Base-by-base conservation (phyloP, 768 basidiomycete species). In the Lactarius akahatsu region DNA sequence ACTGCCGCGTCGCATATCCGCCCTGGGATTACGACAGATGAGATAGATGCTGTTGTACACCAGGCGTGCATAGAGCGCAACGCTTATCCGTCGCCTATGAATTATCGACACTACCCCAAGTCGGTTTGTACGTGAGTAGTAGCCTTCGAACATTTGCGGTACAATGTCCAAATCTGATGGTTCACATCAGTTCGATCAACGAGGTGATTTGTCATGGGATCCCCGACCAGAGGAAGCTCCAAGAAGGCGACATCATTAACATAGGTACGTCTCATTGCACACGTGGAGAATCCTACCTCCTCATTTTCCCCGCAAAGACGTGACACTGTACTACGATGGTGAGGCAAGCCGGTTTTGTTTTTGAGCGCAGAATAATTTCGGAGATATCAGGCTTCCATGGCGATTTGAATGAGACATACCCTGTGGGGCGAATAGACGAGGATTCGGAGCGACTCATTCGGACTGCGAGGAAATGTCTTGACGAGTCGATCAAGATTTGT, bases 191-290 rank as follows among this genome's bases (percentile, higher is more conserved):
- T 26, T 95, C 94, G 50, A 78, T 98, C 28, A 99, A 99, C 76
- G 96, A 98, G 77, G 90, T 85, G 59, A 96, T 99, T 72, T 98
- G 97, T 76, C 97, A 99, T 76, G 97, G 96, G 64, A 96, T 96
- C 68, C 95, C 96, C 43, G 94, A 96, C 79, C 82, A 90, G 73
- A 80, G 91, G 68, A 89, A 86, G 72, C 77, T 95, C 70, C 83
- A 83, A 72, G 93, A 98, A 70, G 97, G 97, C 20, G 97, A 99
- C 78, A 98, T 98, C 70, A 80, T 98, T 75, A 99, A 99, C 77
- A 86, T 99, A 61, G 95, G 92, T 89, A 68, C 66, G 81, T 74
- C 63, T 61, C 47, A 66, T 36, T 59, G 59, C 8, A 69, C 56
- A 15, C 32, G 26, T 50, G 60, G 50, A 15, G 64, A 41, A 50